Evolutionary conservation across 495 filamentous ascomycete genomes (phyloP), one percentile per base, ranked within the genome.

Genomic region (Penicillium egyptiacum): DNA sequence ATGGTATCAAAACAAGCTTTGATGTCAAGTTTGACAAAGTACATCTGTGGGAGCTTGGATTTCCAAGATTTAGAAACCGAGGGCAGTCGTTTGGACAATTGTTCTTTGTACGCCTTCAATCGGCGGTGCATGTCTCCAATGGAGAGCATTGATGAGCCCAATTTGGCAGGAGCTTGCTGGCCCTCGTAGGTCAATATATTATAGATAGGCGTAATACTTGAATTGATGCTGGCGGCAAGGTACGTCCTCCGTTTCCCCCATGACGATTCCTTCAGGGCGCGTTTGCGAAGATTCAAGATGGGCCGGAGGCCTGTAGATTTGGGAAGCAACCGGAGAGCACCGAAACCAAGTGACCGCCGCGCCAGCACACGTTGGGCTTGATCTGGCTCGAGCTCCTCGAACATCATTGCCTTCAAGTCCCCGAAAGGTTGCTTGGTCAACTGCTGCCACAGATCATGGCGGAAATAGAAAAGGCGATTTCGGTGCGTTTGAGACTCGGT

Each of bases 1-100:
- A 98, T 96, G 0, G 90, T 96, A 67, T 98, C 94, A 68, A 96
- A 98, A 52, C 94, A 96, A 9, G 91, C 83, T 68, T 91, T 80
- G 26, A 97, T 91, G 69, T 98, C 94, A 14, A 96, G 75, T 69
- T 98, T 98, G 40, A 87, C 92, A 63, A 98, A 96, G 67, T 88
- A 96, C 9, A 91, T 65, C 16, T 64, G 69, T 10, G 65, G 63
- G 11, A 62, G 33, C 9, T 35, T 45, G 6, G 55, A 19, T 11
- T 43, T 23, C 12, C 23, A 23, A 44, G 31, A 33, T 1, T 31
- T 37, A 11, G 11, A 7, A 11, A 26, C 46, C 39, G 25, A 25
- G 51, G 52, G 52, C 59, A 35, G 25, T 20, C 16, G 10, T 50
- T 52, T 50, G 4, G 57, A 48, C 50, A 74, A 26, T 3, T 55